phyloP scores from a whole-genome alignment of 345 rosid genomes.

The Euphorbia tirucalli region DNA sequence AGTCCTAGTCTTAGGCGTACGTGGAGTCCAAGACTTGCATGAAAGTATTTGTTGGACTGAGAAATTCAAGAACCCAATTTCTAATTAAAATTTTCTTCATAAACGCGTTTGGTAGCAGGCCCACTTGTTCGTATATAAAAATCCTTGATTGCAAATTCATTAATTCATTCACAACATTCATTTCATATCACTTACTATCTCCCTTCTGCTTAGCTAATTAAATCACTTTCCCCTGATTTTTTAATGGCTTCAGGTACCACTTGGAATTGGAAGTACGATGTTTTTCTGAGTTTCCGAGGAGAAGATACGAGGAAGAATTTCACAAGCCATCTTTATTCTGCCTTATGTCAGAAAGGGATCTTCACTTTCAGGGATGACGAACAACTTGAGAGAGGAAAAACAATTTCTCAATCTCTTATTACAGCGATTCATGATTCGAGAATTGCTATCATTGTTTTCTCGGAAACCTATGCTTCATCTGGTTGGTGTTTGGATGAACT shows the following conservation, averaged over 20 bases:
- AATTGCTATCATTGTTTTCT: not conserved
- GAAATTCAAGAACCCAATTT: too few relatives aligned
- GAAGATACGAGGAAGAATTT: slow-evolving; percentile 6
- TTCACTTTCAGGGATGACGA: slow-evolving; percentile 5
- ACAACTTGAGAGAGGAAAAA: slow-evolving; percentile 3
- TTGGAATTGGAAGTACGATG: slow-evolving; percentile 7
- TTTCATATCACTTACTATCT: too few relatives aligned
- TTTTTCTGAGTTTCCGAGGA: slow-evolving; percentile 6
- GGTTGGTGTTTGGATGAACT: slow-evolving; percentile 13
- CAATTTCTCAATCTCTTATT: not conserved
- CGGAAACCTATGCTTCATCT: not conserved
- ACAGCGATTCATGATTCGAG: not conserved
- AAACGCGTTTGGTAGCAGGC: too few relatives aligned
- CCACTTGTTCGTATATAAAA: too few relatives aligned
- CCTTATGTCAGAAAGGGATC: not conserved
- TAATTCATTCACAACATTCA: too few relatives aligned
- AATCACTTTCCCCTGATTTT: too few relatives aligned
- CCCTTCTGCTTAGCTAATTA: not conserved
- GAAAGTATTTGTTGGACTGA: too few relatives aligned
- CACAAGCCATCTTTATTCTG: slow-evolving; percentile 1
- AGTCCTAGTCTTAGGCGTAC: too few relatives aligned
- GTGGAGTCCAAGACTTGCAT: too few relatives aligned
- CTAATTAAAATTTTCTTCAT: too few relatives aligned
- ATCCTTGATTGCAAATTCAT: too few relatives aligned
- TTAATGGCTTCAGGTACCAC: not conserved